A percentile compares a stretch with the other conserved stretches of the same genome.
Conservation (phyloP, 106 monocot species). For the Apostasia shenzhenica region DNA sequence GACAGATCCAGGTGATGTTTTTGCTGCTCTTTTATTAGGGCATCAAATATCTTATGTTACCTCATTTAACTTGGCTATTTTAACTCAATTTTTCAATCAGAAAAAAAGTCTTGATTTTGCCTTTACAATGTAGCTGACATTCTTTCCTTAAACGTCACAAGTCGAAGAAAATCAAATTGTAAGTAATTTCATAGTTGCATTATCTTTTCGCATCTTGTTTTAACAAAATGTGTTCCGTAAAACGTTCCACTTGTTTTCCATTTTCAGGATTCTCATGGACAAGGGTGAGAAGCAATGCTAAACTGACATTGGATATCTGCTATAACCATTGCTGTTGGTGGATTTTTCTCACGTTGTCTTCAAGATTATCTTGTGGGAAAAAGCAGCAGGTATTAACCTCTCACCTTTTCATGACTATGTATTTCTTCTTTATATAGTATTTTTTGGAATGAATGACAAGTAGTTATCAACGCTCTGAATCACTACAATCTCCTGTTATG, state of each 20-base stretch:
- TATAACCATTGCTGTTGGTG: slow-evolving; percentile 49
- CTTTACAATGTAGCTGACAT: slow-evolving; percentile 69
- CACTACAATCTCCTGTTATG: too few species aligned
- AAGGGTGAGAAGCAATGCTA: slow-evolving; percentile 78
- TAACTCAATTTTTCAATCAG: slow-evolving; percentile 19
- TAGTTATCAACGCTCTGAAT: too few species aligned
- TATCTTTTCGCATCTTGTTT: not conserved
- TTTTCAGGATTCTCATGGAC: slow-evolving; percentile 45
- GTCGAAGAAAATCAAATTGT: slow-evolving; percentile 71
- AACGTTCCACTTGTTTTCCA: not conserved
- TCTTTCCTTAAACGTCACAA: slow-evolving; percentile 62
- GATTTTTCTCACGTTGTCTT: slow-evolving; percentile 36
- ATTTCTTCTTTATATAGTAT: not conserved
- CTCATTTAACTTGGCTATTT: not conserved
- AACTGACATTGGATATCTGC: slow-evolving; percentile 63
- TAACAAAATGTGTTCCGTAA: not conserved
- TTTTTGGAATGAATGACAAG: too few species aligned
- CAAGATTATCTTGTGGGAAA: slow-evolving; percentile 56
- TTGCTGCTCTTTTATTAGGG: not conserved
- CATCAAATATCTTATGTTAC: not conserved
- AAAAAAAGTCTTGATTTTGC: slow-evolving; percentile 72
- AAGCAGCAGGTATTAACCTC: slow-evolving; percentile 24
- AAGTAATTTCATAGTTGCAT: slow-evolving; percentile 9
- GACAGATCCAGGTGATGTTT: slow-evolving; percentile 42
- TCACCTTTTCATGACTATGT: too few species aligned